A percentile compares a stretch with the other conserved stretches of the same genome.
These are phyloP conservation scores for Fusarium pininemorale DNA, from an alignment of 2,329 filamentous ascomycete genomes.

Conservation along the genomic window DNA sequence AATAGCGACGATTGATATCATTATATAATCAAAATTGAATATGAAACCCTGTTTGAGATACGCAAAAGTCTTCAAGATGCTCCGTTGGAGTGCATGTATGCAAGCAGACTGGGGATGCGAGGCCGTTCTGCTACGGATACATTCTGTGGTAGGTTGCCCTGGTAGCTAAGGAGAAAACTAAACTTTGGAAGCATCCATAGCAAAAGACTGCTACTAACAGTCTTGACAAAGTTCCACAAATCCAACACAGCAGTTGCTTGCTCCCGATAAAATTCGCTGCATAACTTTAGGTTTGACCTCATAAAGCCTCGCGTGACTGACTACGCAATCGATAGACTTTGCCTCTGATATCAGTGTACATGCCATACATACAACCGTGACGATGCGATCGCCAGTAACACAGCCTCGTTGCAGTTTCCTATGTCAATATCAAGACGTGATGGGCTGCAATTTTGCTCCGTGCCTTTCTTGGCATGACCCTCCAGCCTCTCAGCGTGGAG, in stretches of 20 bases:
- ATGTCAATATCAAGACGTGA: constrained; percentile 1
- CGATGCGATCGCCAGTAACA: not conserved
- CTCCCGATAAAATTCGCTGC: not conserved
- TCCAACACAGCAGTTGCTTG: not conserved
- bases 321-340: constrained; percentile 2
- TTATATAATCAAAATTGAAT: not conserved
- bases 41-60: not conserved
- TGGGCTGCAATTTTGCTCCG: constrained; percentile 3
- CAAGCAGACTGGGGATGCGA: not conserved
- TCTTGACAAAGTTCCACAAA: not conserved
- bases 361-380: not conserved
- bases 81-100: not conserved
- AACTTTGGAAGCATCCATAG: not conserved
- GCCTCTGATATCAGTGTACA: constrained; percentile 2
- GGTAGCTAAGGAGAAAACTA: not conserved
- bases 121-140: not conserved
- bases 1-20: not conserved
- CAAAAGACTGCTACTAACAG: not conserved
- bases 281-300: not conserved
- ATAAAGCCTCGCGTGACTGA: constrained; percentile 13
- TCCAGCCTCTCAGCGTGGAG: constrained; percentile 31
- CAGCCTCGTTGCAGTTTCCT: constrained; percentile 8
- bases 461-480: constrained; percentile 10
- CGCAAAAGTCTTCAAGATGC: not conserved
- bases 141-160: not conserved